Conservation (phyloP, 176 grass and related monocot species). For the Musa beccarii region DNA sequence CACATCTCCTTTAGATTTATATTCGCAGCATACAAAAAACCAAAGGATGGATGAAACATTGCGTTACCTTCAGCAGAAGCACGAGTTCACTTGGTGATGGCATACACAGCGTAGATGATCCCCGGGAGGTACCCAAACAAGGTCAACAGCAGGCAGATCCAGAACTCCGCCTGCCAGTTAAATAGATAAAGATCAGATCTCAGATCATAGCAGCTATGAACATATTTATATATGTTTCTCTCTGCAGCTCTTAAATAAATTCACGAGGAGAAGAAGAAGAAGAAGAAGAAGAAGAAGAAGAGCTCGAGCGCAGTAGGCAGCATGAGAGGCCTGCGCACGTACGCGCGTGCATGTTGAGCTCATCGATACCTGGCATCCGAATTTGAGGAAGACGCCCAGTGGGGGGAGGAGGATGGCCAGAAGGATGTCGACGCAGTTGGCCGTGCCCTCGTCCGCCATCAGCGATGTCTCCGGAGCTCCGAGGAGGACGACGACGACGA, state of each 20-base stretch:
- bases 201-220: too few species aligned
- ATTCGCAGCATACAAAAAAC: too few species aligned
- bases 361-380: slow-evolving; percentile 47
- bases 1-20: too few species aligned
- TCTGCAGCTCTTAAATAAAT: background rate
- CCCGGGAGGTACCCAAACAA: slow-evolving; percentile 70
- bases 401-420: slow-evolving; percentile 89
- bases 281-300: too few species aligned
- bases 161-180: slow-evolving; percentile 58
- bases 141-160: slow-evolving; percentile 79
- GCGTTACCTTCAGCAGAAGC: background rate
- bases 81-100: background rate
- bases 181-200: too few species aligned
- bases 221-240: too few species aligned
- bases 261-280: background rate
- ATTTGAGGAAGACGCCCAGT: slow-evolving; percentile 92
- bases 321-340: too few species aligned
- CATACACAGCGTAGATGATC: slow-evolving; percentile 51
- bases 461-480: too few species aligned
- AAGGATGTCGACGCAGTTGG: slow-evolving; percentile 80
- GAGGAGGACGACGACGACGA: too few species aligned
- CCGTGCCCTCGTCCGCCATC: slow-evolving; percentile 54
- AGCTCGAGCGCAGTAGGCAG: too few species aligned
- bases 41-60: too few species aligned
- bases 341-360: background rate